Conservation (phyloP, 129 eudicot genomes). For the Lactuca sativa region DNA sequence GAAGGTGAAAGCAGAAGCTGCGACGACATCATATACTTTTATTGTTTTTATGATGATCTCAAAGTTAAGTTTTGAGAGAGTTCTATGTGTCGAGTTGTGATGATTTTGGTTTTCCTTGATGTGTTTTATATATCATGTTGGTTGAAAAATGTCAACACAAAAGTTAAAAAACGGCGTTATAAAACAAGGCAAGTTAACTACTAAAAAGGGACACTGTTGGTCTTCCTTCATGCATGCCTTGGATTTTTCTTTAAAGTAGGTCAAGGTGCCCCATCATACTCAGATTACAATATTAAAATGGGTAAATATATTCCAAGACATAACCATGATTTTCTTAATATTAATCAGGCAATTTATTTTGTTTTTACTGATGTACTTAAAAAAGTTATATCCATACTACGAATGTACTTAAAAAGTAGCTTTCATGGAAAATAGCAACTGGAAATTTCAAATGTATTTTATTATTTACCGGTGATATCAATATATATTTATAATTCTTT, state of each 20-base stretch:
- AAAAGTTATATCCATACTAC: too few species aligned
- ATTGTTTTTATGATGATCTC: constrained; percentile 23
- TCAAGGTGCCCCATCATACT: constrained; percentile 1
- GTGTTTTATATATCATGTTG: constrained; percentile 18
- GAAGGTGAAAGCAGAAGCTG: constrained; percentile 41
- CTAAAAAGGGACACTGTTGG: constrained; percentile 12
- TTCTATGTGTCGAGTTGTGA: neutral
- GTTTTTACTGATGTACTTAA: neutral
- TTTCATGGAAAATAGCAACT: too few species aligned
- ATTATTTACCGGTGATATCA: too few species aligned
- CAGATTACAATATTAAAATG: constrained; percentile 16
- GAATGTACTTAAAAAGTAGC: too few species aligned
- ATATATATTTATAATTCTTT: too few species aligned
- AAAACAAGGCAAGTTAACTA: constrained; percentile 25
- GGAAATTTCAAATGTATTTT: too few species aligned
- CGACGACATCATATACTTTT: constrained; percentile 37
- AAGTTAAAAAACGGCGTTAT: constrained; percentile 33
- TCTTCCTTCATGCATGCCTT: constrained; percentile 2
- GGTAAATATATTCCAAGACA: neutral
- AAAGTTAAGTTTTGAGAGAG: constrained; percentile 17
- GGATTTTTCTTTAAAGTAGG: constrained; percentile 22
- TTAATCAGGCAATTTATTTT: too few species aligned
- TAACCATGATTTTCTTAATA: constrained; percentile 1
- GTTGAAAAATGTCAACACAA: constrained; percentile 28
- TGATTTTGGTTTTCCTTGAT: constrained; percentile 22